Base-by-base conservation (phyloP, 2,329 filamentous ascomycete species). In the Westerdykella sp. region DNA sequence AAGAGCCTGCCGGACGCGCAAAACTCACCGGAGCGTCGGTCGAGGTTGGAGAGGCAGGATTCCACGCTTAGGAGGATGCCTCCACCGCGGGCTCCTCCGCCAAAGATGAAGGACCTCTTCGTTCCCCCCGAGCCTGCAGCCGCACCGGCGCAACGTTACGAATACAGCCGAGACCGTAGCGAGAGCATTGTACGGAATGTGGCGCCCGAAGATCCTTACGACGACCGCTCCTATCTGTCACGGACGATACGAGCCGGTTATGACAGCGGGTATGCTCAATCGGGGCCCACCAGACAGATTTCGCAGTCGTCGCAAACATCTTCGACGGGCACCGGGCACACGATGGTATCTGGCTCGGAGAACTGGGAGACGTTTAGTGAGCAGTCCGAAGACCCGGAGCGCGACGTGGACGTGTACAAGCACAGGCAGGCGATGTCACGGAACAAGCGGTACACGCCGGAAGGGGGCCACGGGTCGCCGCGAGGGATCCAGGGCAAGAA, bases 311-410 rank as follows among this genome's bases (percentile, higher is more conserved):
- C 32, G 16, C 81, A 81, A 51, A 83, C 84, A 1, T 90, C 87
- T 1, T 66, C 64, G 2, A 65, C 55, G 16, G 57, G 56, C 14
- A 65, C 54, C 14, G 69, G 73, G 16, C 71, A 71, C n/a, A 87
- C 85, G 1, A 76, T 76, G 16, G 76, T 85, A 21, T 88, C 86
- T 5, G 87, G 87, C 1, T 95, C 87, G 3, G 91, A 97, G 69
- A 97, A 97, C 65, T 97, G 91, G 91, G 91, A 97, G 68, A 95
- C 90, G 9, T 97, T 93, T 57, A 90, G 93, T 55, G 87, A 95
- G 63, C 81, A 78, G 52, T 88, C 84, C 48, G 84, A 88, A 57
- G 80, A 83, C 0, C 47, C 88, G 56, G 67, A 69, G 50, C 57
- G 55, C 18, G 89, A 95, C 62, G 83, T 82, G 4, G 87, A 93